phyloP scores from a whole-genome alignment of 1,139 yeast species.

The Pichia terricola region DNA sequence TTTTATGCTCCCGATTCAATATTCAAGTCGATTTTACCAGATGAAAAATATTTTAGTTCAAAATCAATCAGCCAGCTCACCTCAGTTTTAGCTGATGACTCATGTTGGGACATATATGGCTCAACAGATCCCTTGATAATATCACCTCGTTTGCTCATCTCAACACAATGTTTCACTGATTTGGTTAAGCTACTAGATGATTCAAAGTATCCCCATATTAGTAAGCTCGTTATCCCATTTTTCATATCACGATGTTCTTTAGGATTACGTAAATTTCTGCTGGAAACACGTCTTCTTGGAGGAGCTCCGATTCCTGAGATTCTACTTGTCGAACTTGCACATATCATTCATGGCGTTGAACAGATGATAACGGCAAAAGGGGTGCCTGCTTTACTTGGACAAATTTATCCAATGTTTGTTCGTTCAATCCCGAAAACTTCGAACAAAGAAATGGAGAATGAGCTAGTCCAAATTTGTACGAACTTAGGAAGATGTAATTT shows the following conservation, averaged over 20 bases:
- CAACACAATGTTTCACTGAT: conserved; percentile 41
- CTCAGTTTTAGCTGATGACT: conserved; percentile 23
- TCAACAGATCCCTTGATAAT: conserved; percentile 34
- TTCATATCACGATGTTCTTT: conserved; percentile 41
- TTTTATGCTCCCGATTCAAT: conserved; percentile 39
- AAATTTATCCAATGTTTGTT: no score
- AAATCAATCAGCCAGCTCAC: background rate
- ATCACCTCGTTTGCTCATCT: conserved; percentile 31
- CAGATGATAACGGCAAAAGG: no score
- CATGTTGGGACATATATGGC: conserved; percentile 35
- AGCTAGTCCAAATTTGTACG: no score
- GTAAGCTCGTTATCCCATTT: conserved; percentile 28
- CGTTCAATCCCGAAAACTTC: no score
- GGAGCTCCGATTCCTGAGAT: conserved; percentile 44
- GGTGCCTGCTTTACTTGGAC: no score
- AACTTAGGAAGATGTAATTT: no score
- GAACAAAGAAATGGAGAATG: no score
- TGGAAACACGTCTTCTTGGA: conserved; percentile 42
- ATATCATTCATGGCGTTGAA: no score
- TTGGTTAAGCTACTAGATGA: conserved; percentile 30
- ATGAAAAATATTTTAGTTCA: conserved; percentile 20
- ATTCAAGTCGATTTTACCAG: conserved; percentile 21
- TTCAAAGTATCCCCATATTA: conserved; percentile 16
- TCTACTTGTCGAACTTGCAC: conserved; percentile 43
- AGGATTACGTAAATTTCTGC: conserved; percentile 40